Percentiles rank a stretch among this genome's conserved stretches.
Evolutionary conservation across 495 filamentous ascomycete genomes (phyloP).

Genomic region (Elaphomyces granulatus): DNA sequence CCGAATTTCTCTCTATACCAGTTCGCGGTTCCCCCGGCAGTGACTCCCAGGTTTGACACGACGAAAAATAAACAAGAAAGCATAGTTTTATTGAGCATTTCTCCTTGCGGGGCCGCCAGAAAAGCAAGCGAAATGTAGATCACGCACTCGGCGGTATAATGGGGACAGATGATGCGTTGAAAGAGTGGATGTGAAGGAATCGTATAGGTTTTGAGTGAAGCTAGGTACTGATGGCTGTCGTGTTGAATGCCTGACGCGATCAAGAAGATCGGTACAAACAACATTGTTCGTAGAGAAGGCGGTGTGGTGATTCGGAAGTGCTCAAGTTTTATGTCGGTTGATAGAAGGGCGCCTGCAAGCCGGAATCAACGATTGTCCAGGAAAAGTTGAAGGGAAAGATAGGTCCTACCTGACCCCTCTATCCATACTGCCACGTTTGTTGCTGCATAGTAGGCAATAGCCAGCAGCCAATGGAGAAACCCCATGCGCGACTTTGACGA

Average conservation of each 20-base stretch:
- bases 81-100: conserved; percentile 58
- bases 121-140: conserved; percentile 72
- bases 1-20: conserved; percentile 83
- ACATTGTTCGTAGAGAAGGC: conserved; percentile 43
- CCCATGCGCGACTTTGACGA: conserved; percentile 64
- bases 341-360: conserved; percentile 18
- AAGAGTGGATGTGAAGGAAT: conserved; percentile 64
- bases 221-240: conserved; percentile 67
- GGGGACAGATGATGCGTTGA: conserved; percentile 58
- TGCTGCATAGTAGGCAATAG: conserved; percentile 60
- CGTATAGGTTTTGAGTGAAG: conserved; percentile 68
- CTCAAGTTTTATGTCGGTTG: conserved; percentile 16
- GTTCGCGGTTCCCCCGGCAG: conserved; percentile 56
- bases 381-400: conserved; percentile 3
- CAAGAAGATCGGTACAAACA: conserved; percentile 53
- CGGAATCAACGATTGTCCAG: conserved; percentile 11
- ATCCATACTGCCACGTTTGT: conserved; percentile 71
- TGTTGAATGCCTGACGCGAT: conserved; percentile 66
- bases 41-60: conserved; percentile 62
- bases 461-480: conserved; percentile 66
- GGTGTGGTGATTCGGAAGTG: conserved; percentile 25
- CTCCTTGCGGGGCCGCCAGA: conserved; percentile 49
- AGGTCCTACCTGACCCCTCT: conserved; percentile 56
- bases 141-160: conserved; percentile 78
- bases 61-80: conserved; percentile 57